Percentiles rank a stretch among this genome's conserved stretches.
Conservation (phyloP, 140 eudicot species). For the Ambrosia hybrid region DNA sequence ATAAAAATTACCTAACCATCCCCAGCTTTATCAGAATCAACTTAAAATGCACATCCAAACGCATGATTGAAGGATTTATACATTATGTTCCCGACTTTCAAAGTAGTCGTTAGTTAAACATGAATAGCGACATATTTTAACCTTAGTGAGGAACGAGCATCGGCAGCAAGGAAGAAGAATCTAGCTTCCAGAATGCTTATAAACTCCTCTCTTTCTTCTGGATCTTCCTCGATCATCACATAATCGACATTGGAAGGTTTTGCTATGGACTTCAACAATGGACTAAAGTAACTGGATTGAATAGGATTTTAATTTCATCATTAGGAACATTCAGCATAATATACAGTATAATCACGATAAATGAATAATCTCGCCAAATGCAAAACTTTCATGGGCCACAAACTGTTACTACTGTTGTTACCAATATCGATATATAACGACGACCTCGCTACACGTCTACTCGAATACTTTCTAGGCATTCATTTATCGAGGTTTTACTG, state of each 20-base stretch:
- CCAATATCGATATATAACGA: no score
- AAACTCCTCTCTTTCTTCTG: conserved; percentile 75
- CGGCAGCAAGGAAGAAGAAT: conserved; percentile 94
- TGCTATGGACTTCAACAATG: conserved; percentile 76
- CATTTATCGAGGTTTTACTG: no score
- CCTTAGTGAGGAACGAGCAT: conserved; percentile 95
- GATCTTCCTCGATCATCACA: conserved; percentile 84
- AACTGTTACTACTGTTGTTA: no score
- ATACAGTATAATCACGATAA: not conserved
- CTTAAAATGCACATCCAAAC: conserved; percentile 9
- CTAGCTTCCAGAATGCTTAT: conserved; percentile 71
- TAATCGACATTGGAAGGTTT: conserved; percentile 56
- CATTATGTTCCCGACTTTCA: conserved; percentile 20
- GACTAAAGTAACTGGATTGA: conserved; percentile 85
- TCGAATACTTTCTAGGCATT: no score
- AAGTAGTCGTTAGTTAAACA: not conserved
- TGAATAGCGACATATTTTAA: conserved; percentile 21
- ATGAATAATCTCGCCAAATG: no score
- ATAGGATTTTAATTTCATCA: not conserved
- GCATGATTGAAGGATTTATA: not conserved
- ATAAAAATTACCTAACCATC: no score
- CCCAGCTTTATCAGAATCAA: not conserved
- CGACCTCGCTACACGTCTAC: no score
- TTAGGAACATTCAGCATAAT: conserved; percentile 3
- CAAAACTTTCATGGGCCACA: no score